Evolutionary conservation across 257 asterid species (phyloP).

Genomic region (Lantana camara): DNA sequence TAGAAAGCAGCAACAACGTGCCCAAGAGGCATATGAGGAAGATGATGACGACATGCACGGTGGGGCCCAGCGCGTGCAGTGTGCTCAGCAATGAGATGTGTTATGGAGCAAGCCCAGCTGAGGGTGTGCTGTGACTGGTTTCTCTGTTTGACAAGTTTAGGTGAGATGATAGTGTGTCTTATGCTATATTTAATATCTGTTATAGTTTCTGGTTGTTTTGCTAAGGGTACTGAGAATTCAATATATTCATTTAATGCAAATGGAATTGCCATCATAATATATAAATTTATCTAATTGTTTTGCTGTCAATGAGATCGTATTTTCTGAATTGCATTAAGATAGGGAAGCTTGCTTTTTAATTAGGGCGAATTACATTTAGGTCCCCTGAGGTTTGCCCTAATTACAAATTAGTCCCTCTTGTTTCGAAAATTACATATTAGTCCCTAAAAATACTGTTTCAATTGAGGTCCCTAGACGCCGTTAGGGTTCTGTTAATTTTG

Average conservation of each 20-base stretch:
- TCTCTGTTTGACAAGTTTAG: slow-evolving; percentile 15
- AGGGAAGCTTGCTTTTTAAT: too few species aligned
- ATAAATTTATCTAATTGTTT: slow-evolving; percentile 3
- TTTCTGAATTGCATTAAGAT: too few species aligned
- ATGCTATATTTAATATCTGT: slow-evolving; percentile 2
- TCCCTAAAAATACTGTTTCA: too few species aligned
- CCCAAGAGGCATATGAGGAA: slow-evolving; percentile 55
- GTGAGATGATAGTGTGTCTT: slow-evolving; percentile 19
- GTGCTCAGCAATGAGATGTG: slow-evolving; percentile 53
- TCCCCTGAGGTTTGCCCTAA: too few species aligned
- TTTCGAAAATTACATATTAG: too few species aligned
- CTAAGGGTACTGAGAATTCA: slow-evolving; percentile 5
- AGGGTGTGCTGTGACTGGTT: slow-evolving; percentile 9
- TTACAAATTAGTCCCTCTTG: too few species aligned
- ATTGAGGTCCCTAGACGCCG: too few species aligned
- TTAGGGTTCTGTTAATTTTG: too few species aligned
- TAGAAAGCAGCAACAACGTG: slow-evolving; percentile 44
- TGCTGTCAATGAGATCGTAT: too few species aligned
- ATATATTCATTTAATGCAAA: slow-evolving; percentile 14
- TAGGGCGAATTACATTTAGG: too few species aligned
- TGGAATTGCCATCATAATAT: not conserved
- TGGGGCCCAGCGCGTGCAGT: slow-evolving; percentile 66
- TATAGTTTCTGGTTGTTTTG: slow-evolving; percentile 22
- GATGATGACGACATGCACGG: slow-evolving; percentile 55
- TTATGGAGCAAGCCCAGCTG: slow-evolving; percentile 1